These are phyloP conservation scores for Serendipita indica DNA, from an alignment of 768 basidiomycete genomes.

Conservation along the genomic window DNA sequence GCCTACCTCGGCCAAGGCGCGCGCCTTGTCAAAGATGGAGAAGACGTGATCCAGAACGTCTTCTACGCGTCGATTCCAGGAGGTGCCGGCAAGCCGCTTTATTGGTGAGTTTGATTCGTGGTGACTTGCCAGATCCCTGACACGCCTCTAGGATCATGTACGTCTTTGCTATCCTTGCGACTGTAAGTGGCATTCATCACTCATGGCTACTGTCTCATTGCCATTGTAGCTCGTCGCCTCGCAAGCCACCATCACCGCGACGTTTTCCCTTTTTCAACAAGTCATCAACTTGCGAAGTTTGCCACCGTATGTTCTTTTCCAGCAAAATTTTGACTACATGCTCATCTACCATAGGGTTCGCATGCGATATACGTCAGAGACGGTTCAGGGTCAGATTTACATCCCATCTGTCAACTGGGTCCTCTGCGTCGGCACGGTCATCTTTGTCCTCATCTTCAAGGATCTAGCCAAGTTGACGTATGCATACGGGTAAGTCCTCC, in stretches of 20 bases:
- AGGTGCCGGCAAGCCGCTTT: constrained; percentile 34
- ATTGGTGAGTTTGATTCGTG: constrained; percentile 32
- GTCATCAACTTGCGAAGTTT: constrained; percentile 46
- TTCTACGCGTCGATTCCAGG: constrained; percentile 58
- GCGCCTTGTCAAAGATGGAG: constrained; percentile 37
- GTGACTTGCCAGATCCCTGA: background rate
- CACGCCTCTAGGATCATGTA: constrained; percentile 36
- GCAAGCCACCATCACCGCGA: constrained; percentile 55
- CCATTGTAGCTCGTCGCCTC: constrained; percentile 39
- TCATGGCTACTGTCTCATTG: background rate
- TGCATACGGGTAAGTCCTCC: constrained; percentile 28
- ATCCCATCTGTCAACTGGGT: constrained; percentile 49
- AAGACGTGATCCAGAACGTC: constrained; percentile 34
- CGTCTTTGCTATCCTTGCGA: constrained; percentile 47
- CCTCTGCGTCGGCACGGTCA: constrained; percentile 37
- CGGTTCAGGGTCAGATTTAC: constrained; percentile 49
- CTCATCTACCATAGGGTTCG: constrained; percentile 23
- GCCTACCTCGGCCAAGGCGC: constrained; percentile 64
- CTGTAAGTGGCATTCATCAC: constrained; percentile 26
- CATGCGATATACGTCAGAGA: constrained; percentile 46
- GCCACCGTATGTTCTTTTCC: constrained; percentile 27
- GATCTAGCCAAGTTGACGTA: constrained; percentile 40
- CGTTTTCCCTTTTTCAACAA: constrained; percentile 39
- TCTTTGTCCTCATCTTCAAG: constrained; percentile 43
- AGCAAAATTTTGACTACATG: background rate